Conservation (phyloP, 73 alveolate genomes). For the Tetrahymena malaccensis region DNA sequence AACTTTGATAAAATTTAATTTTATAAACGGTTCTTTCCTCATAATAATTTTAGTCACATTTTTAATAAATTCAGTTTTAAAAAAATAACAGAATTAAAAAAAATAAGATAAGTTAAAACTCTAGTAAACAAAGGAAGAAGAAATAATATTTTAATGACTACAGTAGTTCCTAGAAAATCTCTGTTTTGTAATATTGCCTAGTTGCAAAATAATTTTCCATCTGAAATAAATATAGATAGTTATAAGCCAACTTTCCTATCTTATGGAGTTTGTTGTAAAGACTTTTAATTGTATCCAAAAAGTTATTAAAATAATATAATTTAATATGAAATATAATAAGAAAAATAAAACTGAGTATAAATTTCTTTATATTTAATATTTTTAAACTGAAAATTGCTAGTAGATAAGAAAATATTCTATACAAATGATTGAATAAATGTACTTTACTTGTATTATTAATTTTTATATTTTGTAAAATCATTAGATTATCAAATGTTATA, state of each 20-base stretch:
- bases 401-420: too few relatives aligned
- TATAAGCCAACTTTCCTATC: neutral
- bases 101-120: neutral
- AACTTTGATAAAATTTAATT: neutral
- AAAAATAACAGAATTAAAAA: neutral
- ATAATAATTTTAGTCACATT: neutral
- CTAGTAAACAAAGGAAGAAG: neutral
- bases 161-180: neutral
- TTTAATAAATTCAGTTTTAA: neutral
- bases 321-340: neutral
- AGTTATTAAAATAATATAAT: too few relatives aligned
- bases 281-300: neutral
- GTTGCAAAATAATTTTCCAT: too few relatives aligned
- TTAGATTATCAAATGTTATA: too few relatives aligned
- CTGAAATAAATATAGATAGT: neutral
- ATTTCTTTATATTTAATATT: too few relatives aligned
- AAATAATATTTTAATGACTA: neutral
- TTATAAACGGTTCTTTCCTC: neutral
- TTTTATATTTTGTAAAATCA: too few relatives aligned
- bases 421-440: too few relatives aligned
- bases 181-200: neutral
- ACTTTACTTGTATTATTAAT: too few relatives aligned
- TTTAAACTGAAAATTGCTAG: too few relatives aligned
- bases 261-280: neutral
- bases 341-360: too few relatives aligned